phyloP scores from a whole-genome alignment of 2,329 filamentous ascomycete species.

The Penicillium sp. region DNA sequence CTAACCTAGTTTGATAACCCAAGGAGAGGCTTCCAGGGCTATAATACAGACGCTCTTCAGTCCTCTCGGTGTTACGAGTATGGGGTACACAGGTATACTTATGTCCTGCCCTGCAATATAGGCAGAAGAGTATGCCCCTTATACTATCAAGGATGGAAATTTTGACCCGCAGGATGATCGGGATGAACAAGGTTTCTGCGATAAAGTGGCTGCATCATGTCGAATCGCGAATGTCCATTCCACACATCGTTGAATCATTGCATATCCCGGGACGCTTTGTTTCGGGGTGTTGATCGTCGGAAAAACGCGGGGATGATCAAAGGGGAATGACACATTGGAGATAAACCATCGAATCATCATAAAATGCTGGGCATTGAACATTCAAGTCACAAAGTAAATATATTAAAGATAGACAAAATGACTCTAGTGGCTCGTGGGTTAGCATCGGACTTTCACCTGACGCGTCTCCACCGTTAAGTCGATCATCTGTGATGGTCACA shows the following conservation, averaged over 20 bases:
- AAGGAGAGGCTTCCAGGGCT: not conserved
- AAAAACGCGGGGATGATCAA: not conserved
- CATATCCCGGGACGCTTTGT: not conserved
- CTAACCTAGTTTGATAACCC: not conserved
- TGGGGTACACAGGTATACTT: not conserved
- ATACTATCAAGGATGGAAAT: too few species aligned
- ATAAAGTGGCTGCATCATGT: not conserved
- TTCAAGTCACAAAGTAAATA: not conserved
- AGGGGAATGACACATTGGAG: not conserved
- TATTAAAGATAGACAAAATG: not conserved
- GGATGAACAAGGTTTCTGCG: not conserved
- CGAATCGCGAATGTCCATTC: not conserved
- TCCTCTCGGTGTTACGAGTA: not conserved
- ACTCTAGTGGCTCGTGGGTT: not conserved
- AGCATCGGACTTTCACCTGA: not conserved
- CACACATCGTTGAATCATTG: not conserved
- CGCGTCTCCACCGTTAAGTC: not conserved
- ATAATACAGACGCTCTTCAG: not conserved
- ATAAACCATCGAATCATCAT: not conserved
- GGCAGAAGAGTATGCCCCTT: not conserved
- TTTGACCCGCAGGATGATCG: not conserved
- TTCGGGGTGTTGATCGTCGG: not conserved
- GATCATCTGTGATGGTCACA: constrained; percentile 7
- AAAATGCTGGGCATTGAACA: not conserved
- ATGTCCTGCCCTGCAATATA: not conserved